These are phyloP conservation scores for Acer negundo DNA, from an alignment of 345 rosid genomes.

Conservation along the genomic window DNA sequence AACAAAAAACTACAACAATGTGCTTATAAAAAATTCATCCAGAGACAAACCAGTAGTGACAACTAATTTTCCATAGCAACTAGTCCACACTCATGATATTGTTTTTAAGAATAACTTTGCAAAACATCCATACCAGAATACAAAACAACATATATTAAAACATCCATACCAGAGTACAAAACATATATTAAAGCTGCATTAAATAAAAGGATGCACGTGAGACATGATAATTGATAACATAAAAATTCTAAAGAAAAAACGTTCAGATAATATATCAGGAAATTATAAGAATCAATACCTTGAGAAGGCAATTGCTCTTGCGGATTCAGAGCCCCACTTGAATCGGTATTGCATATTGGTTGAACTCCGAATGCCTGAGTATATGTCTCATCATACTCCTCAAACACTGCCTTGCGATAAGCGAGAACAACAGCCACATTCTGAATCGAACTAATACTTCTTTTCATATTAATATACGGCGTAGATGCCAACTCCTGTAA, in stretches of 20 bases:
- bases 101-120: not conserved
- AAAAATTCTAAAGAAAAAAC: not conserved
- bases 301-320: conserved; percentile 33
- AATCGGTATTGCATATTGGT: conserved; percentile 14
- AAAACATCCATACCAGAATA: not conserved
- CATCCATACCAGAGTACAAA: too few species aligned
- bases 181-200: too few species aligned
- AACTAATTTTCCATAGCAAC: not conserved
- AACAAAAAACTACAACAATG: not conserved
- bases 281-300: conserved; percentile 32
- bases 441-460: conserved; percentile 37
- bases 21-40: not conserved
- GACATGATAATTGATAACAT: not conserved
- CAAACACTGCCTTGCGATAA: conserved; percentile 51
- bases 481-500: conserved; percentile 47
- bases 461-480: conserved; percentile 29
- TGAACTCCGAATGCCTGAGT: conserved; percentile 48
- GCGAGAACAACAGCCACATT: conserved; percentile 42
- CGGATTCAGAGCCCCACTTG: conserved; percentile 1
- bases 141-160: not conserved
- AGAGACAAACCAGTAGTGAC: conserved; percentile 6
- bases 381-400: conserved; percentile 55
- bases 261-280: not conserved
- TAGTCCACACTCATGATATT: not conserved
- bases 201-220: too few species aligned